Evolutionary conservation across 1,139 yeast genomes (phyloP), one percentile per base, ranked within the genome.

Genomic region (Blastobotrys persicus): DNA sequence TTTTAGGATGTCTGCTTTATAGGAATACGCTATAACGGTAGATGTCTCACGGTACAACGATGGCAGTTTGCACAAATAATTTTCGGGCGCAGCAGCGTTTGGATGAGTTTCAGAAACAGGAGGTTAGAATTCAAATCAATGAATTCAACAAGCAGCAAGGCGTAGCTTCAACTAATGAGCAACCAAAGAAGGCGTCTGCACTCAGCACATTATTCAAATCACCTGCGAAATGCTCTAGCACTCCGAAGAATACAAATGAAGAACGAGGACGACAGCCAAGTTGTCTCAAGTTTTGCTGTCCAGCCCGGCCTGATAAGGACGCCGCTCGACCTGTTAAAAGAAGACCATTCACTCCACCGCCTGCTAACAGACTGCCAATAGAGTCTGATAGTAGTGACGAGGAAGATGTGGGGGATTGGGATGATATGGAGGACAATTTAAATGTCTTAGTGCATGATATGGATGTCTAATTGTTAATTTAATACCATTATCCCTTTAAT

Each of bases 241-340:
- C 28, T 23, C n/a, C 34, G n/a, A 5, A 5, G 6, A 6, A 9
- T 31, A 5, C 4, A 12, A 13, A 5, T 6, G 34, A 31, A 31
- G n/a, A 11, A 13, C 34, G 34, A 11, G 34, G 34, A 9, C 34
- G 34, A 12, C n/a, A n/a, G n/a, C n/a, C n/a, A 23, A 23, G 28
- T 9, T 23, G 28, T 23, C 18, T 41, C 16, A 41, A 16, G n/a
- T 41, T 41, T 26, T 14, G 34, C 23, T 41, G 44, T 18, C 44
- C 44, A 9, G 11, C 19, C 16, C 34, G 44, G 6, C 44, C 44
- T 6, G 44, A 41, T 14, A 41, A 41, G 34, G 32, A 35, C 20
- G 12, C 17, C 16, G 40, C 6, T 35, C 40, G n/a, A 18, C 26
- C 40, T 4, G 16, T 18, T 5, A 16, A 18, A 16, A 16, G 40